Percentiles rank a stretch among this genome's conserved stretches.
Evolutionary conservation across 805 yeast species (phyloP).

Genomic region (Saccharomyces mikatae): DNA sequence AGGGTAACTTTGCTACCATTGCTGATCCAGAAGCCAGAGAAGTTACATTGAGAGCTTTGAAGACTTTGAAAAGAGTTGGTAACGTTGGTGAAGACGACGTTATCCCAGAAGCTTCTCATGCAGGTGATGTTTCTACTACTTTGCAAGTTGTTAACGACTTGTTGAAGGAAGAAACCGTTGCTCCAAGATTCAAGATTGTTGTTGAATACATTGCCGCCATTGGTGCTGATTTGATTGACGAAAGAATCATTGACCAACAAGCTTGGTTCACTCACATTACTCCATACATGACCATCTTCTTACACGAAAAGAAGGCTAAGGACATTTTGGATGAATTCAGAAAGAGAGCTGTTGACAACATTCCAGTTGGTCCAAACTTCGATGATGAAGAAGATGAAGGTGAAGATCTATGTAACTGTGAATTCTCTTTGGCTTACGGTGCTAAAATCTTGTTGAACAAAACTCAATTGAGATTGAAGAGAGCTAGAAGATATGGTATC

Average conservation of each 20-base stretch:
- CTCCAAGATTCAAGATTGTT: slow-evolving; percentile 71
- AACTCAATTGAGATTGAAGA: slow-evolving; percentile 97
- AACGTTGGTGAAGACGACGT: slow-evolving; percentile 82
- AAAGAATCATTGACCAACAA: slow-evolving; percentile 86
- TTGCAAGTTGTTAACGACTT: slow-evolving; percentile 70
- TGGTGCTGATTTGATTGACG: slow-evolving; percentile 98
- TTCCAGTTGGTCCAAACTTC: slow-evolving; percentile 90
- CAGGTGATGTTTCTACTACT: slow-evolving; percentile 93
- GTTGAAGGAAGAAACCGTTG: slow-evolving; percentile 58
- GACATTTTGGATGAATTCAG: slow-evolving; percentile 89
- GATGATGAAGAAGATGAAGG: slow-evolving; percentile 98
- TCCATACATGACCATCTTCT: slow-evolving; percentile 92
- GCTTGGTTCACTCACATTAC: slow-evolving; percentile 84
- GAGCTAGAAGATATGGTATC: slow-evolving; percentile 98
- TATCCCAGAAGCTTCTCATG: slow-evolving; percentile 96
- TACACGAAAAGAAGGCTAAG: slow-evolving; percentile 88
- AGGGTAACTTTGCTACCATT: slow-evolving; percentile 87
- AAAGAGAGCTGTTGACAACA: slow-evolving; percentile 94
- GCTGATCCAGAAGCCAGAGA: slow-evolving; percentile 99
- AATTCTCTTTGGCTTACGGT: slow-evolving; percentile 99
- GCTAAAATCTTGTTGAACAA: slow-evolving; percentile 99
- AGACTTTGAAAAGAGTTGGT: slow-evolving; percentile 98
- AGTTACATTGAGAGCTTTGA: slow-evolving; percentile 93
- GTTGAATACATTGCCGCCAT: slow-evolving; percentile 83
- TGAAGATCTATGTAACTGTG: slow-evolving; percentile 99